A percentile compares a stretch with the other conserved stretches of the same genome.
Conservation (phyloP, 371 early-diverging fungal species). For the Mucor velutinosus region DNA sequence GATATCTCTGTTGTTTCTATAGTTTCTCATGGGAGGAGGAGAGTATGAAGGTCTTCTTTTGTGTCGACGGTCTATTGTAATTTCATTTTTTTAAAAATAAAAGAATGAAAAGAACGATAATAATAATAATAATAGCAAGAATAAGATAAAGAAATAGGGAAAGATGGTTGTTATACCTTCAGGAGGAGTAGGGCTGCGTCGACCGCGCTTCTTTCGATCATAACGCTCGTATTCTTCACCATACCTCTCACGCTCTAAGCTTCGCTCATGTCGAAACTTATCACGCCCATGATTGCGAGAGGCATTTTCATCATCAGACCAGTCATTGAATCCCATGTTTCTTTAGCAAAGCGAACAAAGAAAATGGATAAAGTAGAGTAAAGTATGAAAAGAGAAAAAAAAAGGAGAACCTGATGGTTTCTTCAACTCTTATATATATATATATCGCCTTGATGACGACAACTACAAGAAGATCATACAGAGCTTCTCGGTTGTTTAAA, state of each 20-base stretch:
- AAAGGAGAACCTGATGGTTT: background rate
- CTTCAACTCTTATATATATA: background rate
- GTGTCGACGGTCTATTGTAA: constrained; percentile 50
- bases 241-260: constrained; percentile 67
- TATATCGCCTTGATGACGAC: background rate
- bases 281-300: constrained; percentile 58
- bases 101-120: background rate
- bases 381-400: background rate
- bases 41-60: constrained; percentile 57
- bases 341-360: background rate
- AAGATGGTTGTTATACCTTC: constrained; percentile 38
- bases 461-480: background rate
- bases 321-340: constrained; percentile 12
- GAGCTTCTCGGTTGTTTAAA: background rate
- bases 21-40: constrained; percentile 32
- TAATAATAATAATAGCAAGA: background rate
- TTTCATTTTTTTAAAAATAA: constrained; percentile 1
- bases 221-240: constrained; percentile 57
- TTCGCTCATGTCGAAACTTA: constrained; percentile 74
- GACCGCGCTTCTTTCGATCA: constrained; percentile 44
- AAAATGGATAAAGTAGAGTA: background rate
- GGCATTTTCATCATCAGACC: constrained; percentile 61
- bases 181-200: constrained; percentile 50
- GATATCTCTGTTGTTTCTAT: constrained; percentile 15
- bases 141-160: background rate